Base-by-base conservation (phyloP, 2,329 filamentous ascomycete species). In the Aspergillus luchuensis region DNA sequence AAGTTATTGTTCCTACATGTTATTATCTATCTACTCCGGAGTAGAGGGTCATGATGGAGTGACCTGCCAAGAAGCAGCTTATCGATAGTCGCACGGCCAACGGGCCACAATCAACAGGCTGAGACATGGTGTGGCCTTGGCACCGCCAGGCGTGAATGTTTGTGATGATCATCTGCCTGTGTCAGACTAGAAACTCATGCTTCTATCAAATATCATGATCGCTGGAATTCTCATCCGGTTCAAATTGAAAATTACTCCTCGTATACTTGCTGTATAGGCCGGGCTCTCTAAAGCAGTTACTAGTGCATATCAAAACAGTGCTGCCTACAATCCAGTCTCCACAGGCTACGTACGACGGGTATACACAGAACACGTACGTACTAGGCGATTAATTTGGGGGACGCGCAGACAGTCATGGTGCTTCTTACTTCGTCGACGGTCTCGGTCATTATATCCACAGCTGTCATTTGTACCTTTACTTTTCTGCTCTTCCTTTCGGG, bases 401-500 rank as follows among this genome's bases (percentile, higher is more conserved):
- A 4, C 30, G 8, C 30, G 3, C 33, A 36, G 33, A 36, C 25
- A 67, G 67, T 63, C 64, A 81, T 81, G 79, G 79, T 81, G 56
- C 77, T 81, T 53, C 61, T 81, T 47, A 79, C 75, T 15, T 76
- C 78, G 36, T 80, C 78, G 8, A 76, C 77, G 13, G 76, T 81
- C 39, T 79, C 79, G 13, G 71, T 76, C 43, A 74, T 78, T 36
- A 59, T 81, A 61, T 80, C 79, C 23, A 74, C 77, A 38, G 73
- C 74, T 5, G 71, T 81, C 23, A 90, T 97, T 61, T 80, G 91
- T 64, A 74, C 91, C 25, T 97, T 91, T 77, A 96, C 92, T 3
- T 76, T 88, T 39, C 85, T 92, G 4, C 87, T 97, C 25, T 97
- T 97, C 75, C 82, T 97, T 33, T 92, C 91, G 55, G 93, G 93